phyloP scores from a whole-genome alignment of 2,329 filamentous ascomycete genomes.

The Coniella vitis region DNA sequence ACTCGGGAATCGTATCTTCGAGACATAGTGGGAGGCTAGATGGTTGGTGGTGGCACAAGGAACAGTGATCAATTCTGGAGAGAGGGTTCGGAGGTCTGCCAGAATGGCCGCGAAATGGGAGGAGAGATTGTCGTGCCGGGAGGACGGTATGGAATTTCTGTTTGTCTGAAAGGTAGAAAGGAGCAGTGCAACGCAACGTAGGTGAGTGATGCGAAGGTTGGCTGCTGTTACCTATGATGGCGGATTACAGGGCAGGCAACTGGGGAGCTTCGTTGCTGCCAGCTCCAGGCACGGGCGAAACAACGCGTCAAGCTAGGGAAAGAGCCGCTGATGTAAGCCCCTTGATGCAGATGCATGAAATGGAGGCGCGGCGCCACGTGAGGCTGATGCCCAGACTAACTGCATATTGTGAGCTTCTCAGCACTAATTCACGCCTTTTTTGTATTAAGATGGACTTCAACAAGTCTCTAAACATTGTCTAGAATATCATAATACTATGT shows the following conservation, averaged over 20 bases:
- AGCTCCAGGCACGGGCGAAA: slow-evolving; percentile 38
- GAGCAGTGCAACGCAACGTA: background rate
- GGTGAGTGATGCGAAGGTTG: slow-evolving; percentile 6
- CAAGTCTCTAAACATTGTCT: too few relatives aligned
- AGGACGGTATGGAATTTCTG: slow-evolving; percentile 4
- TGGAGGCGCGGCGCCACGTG: background rate
- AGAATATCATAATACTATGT: too few relatives aligned
- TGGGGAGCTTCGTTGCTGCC: slow-evolving; percentile 16
- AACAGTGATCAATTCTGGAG: background rate
- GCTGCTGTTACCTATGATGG: background rate
- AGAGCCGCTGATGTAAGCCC: background rate
- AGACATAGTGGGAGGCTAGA: slow-evolving; percentile 59
- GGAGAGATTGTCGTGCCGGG: background rate
- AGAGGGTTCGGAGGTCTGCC: background rate
- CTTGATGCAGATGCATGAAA: background rate
- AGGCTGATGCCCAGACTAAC: background rate
- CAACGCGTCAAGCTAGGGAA: slow-evolving; percentile 21
- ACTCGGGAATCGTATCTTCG: slow-evolving; percentile 96
- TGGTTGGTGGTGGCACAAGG: background rate
- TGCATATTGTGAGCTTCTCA: too few relatives aligned
- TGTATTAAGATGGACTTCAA: too few relatives aligned
- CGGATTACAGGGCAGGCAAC: slow-evolving; percentile 15
- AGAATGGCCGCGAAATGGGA: background rate
- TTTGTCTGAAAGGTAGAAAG: background rate
- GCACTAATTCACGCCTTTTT: too few relatives aligned